Evolutionary conservation across 2,329 filamentous ascomycete species (phyloP), one percentile per base, ranked within the genome.

Genomic region (Arthroderma sp.): DNA sequence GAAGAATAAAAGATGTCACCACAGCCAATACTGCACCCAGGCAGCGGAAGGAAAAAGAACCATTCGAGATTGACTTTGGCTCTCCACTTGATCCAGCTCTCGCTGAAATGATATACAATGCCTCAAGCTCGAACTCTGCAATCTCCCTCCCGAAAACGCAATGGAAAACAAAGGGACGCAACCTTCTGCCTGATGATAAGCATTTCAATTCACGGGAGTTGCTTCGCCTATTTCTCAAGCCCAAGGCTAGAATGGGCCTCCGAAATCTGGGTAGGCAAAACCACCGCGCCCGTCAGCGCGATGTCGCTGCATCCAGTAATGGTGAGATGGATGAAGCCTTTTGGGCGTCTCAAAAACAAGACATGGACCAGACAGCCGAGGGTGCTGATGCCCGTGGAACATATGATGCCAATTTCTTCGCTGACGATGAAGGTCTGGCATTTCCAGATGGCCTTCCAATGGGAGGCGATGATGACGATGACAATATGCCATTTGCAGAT

Each of bases 331-430:
- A 96, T 58, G 89, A 95, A 65, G 88, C 84, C 15, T 96, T 94
- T 68, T 98, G 91, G 87, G 91, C 91, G 4, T 74, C 77, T 36
- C 64, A 65, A 47, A 66, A 58, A 56, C 61, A 52, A 36, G 79
- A 74, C 66, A 83, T 77, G 60, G 79, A 60, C 38, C 56, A 59
- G 51, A 48, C 55, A 22, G 53, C 57, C 34, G 80, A 82, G 27
- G 78, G 78, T 38, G 74, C 70, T 3, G 73, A 66, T 1, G 62
- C 74, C 33, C 73, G 74, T 2, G 88, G 88, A 49, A 82, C 93
- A 58, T 98, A 96, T 64, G 87, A 96, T 61, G 89, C 91, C 48
- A 84, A 96, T 63, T 98, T 96, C 74, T 98, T 96, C 70, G 66
- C 66, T 8, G 83, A 91, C 56, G 91, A 96, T 57, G 68, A 71